phyloP scores from a whole-genome alignment of 352 stramenopile species.

The Globisporangium nagaii region DNA sequence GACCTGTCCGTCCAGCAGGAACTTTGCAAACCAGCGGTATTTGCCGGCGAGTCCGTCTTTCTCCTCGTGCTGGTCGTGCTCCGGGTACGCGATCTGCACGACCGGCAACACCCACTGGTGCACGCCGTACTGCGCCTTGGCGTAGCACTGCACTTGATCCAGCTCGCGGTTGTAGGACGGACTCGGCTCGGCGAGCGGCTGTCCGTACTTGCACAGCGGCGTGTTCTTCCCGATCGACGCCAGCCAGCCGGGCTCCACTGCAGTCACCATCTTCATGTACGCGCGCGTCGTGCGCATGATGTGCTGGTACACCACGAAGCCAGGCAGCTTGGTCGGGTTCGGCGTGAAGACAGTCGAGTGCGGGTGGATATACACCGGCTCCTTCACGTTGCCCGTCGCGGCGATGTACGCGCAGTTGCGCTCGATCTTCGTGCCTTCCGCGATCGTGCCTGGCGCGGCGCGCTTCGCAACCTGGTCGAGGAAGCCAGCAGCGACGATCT shows the following conservation, averaged over 20 bases:
- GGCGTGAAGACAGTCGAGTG: conserved; percentile 79
- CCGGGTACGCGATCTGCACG: conserved; percentile 49
- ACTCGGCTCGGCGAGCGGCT: conserved; percentile 47
- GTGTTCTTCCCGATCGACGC: conserved; percentile 70
- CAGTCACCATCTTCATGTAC: conserved; percentile 98
- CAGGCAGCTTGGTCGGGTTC: conserved; percentile 53
- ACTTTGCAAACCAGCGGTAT: conserved; percentile 84
- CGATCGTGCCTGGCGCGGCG: conserved; percentile 63
- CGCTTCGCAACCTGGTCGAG: conserved; percentile 80
- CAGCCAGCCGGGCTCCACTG: conserved; percentile 97
- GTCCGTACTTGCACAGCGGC: conserved; percentile 64
- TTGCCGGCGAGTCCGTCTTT: conserved; percentile 40
- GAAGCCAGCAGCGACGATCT: conserved; percentile 78
- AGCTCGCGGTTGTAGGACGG: conserved; percentile 48
- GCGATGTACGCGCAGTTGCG: conserved; percentile 77
- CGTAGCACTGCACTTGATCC: conserved; percentile 78
- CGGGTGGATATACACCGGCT: conserved; percentile 81
- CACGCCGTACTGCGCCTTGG: conserved; percentile 66
- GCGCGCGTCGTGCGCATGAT: conserved; percentile 71
- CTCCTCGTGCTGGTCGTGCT: conserved; percentile 19
- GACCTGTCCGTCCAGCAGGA: conserved; percentile 67
- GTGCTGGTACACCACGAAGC: conserved; percentile 75
- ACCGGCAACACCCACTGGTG: conserved; percentile 65
- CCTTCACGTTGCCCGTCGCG: conserved; percentile 45
- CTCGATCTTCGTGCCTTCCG: conserved; percentile 76